phyloP scores from a whole-genome alignment of 2,329 filamentous ascomycete genomes.

The Xylariaceae sp. region DNA sequence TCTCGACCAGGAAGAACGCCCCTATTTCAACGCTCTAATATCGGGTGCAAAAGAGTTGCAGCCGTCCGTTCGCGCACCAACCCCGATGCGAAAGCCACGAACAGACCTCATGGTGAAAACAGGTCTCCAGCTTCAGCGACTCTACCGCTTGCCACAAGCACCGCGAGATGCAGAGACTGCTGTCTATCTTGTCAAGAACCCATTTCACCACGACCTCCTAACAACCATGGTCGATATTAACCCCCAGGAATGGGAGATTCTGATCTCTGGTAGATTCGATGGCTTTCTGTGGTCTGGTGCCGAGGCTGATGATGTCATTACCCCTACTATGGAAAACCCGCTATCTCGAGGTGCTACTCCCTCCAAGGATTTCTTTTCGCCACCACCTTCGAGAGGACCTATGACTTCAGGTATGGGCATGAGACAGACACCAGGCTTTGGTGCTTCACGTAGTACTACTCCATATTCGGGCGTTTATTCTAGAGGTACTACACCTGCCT shows the following conservation, averaged over 20 bases:
- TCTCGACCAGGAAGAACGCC: constrained; percentile 69
- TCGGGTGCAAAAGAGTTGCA: constrained; percentile 56
- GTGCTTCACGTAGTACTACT: constrained; percentile 43
- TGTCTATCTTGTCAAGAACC: constrained; percentile 81
- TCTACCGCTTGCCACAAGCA: constrained; percentile 69
- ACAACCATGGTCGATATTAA: constrained; percentile 85
- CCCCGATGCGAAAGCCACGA: constrained; percentile 61
- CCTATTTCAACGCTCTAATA: constrained; percentile 77
- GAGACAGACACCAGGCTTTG: constrained; percentile 38
- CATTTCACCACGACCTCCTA: constrained; percentile 77
- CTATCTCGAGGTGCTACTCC: constrained; percentile 53
- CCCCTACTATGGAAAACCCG: constrained; percentile 39
- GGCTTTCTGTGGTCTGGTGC: constrained; percentile 93
- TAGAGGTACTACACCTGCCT: constrained; percentile 52
- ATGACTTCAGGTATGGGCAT: constrained; percentile 40
- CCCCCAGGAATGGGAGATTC: constrained; percentile 91
- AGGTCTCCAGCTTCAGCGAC: constrained; percentile 73
- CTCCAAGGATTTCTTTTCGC: constrained; percentile 42
- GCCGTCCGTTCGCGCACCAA: constrained; percentile 60
- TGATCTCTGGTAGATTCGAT: constrained; percentile 90
- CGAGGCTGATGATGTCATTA: constrained; percentile 52
- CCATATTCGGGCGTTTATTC: constrained; percentile 50
- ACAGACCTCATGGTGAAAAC: constrained; percentile 72
- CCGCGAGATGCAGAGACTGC: constrained; percentile 84
- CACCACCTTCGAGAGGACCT: constrained; percentile 37